Evolutionary conservation across 2,329 filamentous ascomycete genomes (phyloP).

Genomic region (Didymellaceae sp.): DNA sequence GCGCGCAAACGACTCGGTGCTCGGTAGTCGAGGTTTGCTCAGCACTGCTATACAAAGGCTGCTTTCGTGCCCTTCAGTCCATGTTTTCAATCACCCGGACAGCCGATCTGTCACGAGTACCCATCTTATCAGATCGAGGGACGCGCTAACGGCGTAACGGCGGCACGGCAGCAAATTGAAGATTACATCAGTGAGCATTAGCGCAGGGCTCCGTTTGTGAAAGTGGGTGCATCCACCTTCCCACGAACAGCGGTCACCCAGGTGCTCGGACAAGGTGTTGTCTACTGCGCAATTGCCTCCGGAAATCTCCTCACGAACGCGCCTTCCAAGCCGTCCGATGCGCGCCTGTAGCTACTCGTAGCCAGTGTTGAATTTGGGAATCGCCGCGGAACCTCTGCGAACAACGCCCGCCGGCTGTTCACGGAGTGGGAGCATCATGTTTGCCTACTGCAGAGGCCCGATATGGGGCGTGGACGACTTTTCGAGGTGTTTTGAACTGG

Average conservation of each 20-base stretch:
- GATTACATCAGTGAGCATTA: constrained; percentile 23
- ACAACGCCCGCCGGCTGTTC: constrained; percentile 20
- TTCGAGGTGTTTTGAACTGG: constrained; percentile 66
- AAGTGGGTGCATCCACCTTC: constrained; percentile 8
- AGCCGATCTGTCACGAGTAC: neutral
- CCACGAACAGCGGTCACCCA: constrained; percentile 18
- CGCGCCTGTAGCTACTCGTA: constrained; percentile 22
- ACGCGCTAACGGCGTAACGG: constrained; percentile 7
- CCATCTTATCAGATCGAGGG: constrained; percentile 22
- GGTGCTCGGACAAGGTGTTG: constrained; percentile 12
- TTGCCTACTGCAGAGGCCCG: constrained; percentile 63
- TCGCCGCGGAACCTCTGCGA: constrained; percentile 20
- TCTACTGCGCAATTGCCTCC: constrained; percentile 9
- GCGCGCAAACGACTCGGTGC: constrained; percentile 12
- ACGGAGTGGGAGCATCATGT: constrained; percentile 51
- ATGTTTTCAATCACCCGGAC: neutral
- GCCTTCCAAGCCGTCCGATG: constrained; percentile 19
- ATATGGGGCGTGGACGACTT: constrained; percentile 69
- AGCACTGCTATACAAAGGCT: constrained; percentile 5
- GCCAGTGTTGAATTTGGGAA: constrained; percentile 26
- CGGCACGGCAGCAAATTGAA: constrained; percentile 12
- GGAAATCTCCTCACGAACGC: constrained; percentile 8
- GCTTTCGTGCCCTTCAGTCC: too few species aligned
- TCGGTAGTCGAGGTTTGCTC: constrained; percentile 1
- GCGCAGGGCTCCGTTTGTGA: constrained; percentile 16